These are phyloP conservation scores for Avena atlantica DNA, from an alignment of 176 grass and related monocot genomes.

Conservation along the genomic window DNA sequence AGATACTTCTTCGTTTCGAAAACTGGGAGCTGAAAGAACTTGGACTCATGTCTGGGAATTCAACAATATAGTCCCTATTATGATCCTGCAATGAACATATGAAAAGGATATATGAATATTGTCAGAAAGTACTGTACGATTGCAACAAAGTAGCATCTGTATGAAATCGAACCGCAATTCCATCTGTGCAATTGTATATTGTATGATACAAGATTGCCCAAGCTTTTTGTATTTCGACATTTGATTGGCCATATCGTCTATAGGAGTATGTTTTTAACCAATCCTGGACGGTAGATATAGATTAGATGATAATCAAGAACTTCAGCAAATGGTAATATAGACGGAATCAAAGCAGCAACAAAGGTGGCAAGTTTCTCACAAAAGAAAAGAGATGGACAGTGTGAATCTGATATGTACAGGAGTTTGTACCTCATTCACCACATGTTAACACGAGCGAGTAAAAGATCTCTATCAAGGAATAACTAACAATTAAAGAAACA, in stretches of 20 bases:
- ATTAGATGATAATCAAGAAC: constrained; percentile 34
- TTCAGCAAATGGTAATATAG: constrained; percentile 19
- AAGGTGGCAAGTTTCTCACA: constrained; percentile 21
- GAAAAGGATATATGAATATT: constrained; percentile 44
- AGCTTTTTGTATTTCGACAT: constrained; percentile 64
- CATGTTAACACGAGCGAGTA: neutral
- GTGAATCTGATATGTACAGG: constrained; percentile 3
- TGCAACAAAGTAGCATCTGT: constrained; percentile 34
- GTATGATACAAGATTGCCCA: constrained; percentile 86
- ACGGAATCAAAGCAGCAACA: constrained; percentile 27
- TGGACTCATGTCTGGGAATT: constrained; percentile 85
- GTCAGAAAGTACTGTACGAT: constrained; percentile 6
- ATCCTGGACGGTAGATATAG: constrained; percentile 53
- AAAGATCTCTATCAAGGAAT: constrained; percentile 20
- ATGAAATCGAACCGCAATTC: constrained; percentile 74
- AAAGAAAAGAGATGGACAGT: constrained; percentile 19
- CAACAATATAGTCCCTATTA: constrained; percentile 92
- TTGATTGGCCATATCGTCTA: constrained; percentile 78
- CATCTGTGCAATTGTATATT: constrained; percentile 99
- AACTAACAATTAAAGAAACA: neutral
- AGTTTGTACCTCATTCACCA: constrained; percentile 1
- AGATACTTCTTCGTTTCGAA: constrained; percentile 56
- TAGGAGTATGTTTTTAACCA: constrained; percentile 86
- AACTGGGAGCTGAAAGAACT: constrained; percentile 39
- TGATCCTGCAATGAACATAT: constrained; percentile 75